These are phyloP conservation scores for Candida smagusa DNA, from an alignment of 1,139 yeast genomes.

Conservation along the genomic window DNA sequence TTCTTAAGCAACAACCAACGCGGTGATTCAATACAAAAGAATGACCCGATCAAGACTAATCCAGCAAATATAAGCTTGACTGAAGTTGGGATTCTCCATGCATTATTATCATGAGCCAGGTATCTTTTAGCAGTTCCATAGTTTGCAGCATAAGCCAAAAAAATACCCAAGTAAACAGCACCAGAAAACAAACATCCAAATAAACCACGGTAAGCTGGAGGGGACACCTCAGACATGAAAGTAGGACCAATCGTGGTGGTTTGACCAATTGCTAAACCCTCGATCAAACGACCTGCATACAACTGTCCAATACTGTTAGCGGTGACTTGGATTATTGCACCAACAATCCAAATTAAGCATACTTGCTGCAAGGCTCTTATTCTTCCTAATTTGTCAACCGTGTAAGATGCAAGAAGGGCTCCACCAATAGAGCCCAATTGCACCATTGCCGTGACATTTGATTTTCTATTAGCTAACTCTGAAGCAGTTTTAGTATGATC, in stretches of 20 bases:
- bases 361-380: slow-evolving; percentile 48
- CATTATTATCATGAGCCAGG: slow-evolving; percentile 23
- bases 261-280: slow-evolving; percentile 56
- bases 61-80: slow-evolving; percentile 45
- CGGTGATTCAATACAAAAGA: slow-evolving; percentile 42
- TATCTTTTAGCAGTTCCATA: slow-evolving; percentile 40
- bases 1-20: slow-evolving; percentile 44
- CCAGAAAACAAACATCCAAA: slow-evolving; percentile 52
- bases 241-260: slow-evolving; percentile 58
- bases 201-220: slow-evolving; percentile 50
- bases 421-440: slow-evolving; percentile 62
- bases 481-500: slow-evolving; percentile 34
- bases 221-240: slow-evolving; percentile 53
- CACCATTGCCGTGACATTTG: slow-evolving; percentile 61
- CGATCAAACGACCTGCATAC: slow-evolving; percentile 52
- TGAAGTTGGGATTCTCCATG: slow-evolving; percentile 39
- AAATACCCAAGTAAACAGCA: slow-evolving; percentile 53
- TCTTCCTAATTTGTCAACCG: slow-evolving; percentile 56
- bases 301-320: slow-evolving; percentile 46
- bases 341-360: slow-evolving; percentile 44
- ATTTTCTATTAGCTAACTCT: slow-evolving; percentile 44
- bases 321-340: slow-evolving; percentile 49
- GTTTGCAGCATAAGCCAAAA: slow-evolving; percentile 49
- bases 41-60: slow-evolving; percentile 31
- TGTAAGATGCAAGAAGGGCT: slow-evolving; percentile 46